These are phyloP conservation scores for Chaetomiaceae sp. DNA, from an alignment of 2,329 filamentous ascomycete species.

Conservation along the genomic window DNA sequence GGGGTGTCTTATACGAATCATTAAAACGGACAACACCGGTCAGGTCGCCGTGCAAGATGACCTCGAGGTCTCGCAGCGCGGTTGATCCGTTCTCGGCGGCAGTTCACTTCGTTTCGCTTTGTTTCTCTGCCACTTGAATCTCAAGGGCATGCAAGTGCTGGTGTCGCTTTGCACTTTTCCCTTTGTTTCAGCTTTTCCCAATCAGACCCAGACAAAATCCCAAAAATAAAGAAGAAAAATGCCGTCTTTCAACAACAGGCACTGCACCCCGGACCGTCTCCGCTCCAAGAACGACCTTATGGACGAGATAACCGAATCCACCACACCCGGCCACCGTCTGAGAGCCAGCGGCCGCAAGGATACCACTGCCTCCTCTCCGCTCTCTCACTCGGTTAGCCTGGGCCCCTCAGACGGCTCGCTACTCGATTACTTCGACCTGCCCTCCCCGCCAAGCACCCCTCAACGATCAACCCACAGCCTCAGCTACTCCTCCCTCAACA, in stretches of 20 bases:
- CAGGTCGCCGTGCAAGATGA: slow-evolving; percentile 15
- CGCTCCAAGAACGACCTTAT: slow-evolving; percentile 8
- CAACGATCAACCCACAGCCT: slow-evolving; percentile 9
- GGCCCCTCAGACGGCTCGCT: slow-evolving; percentile 16
- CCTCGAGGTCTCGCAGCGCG: slow-evolving; percentile 5
- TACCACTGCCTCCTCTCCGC: neutral
- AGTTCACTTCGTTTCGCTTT: neutral
- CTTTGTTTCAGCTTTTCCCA: neutral
- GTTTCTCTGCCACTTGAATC: neutral
- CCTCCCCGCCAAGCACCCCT: slow-evolving; percentile 20
- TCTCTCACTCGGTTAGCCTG: neutral
- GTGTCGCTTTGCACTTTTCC: neutral
- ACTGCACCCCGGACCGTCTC: slow-evolving; percentile 9
- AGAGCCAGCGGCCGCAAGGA: neutral
- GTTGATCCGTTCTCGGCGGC: slow-evolving; percentile 4
- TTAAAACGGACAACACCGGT: slow-evolving; percentile 11
- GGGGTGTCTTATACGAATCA: slow-evolving; percentile 4
- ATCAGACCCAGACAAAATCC: too few relatives aligned
- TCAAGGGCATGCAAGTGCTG: neutral
- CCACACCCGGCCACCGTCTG: too few relatives aligned
- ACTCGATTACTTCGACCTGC: slow-evolving; percentile 21
- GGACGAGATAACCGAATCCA: slow-evolving; percentile 12
- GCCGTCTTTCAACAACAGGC: slow-evolving; percentile 14
- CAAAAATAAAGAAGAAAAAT: slow-evolving; percentile 3
- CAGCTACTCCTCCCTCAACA: slow-evolving; percentile 13